Base-by-base conservation (phyloP, 108 stramenopile genomes). In the Parietichytrium sp. region DNA sequence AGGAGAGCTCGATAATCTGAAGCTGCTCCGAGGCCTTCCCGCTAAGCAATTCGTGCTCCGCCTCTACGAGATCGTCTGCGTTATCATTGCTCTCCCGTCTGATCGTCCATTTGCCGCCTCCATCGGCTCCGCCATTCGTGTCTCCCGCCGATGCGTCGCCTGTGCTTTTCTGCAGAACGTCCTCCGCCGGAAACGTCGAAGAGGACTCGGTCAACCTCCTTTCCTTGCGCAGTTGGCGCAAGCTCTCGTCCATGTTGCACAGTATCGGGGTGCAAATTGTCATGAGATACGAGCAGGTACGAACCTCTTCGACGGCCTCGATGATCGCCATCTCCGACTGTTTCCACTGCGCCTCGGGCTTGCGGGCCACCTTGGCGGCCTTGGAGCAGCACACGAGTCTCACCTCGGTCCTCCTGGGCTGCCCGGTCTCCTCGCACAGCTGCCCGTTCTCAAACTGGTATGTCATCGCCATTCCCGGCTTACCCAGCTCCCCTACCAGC, bases 101-200 rank as follows among this genome's bases (percentile, higher is more conserved):
- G 33, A 72, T 27, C 10, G 61, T 72, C 61, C 61, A 72, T 10
- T n/a, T n/a, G n/a, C n/a, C n/a, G n/a, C n/a, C n/a, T n/a, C n/a
- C n/a, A n/a, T n/a, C n/a, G n/a, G n/a, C n/a, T n/a, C n/a, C n/a
- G n/a, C n/a, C n/a, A n/a, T n/a, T n/a, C n/a, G n/a, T n/a, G n/a
- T n/a, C n/a, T n/a, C n/a, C n/a, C n/a, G n/a, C n/a, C n/a, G n/a
- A n/a, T n/a, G n/a, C n/a, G n/a, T n/a, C n/a, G n/a, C n/a, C n/a
- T n/a, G n/a, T n/a, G n/a, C n/a, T n/a, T n/a, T n/a, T n/a, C n/a
- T n/a, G n/a, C n/a, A n/a, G n/a, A n/a, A n/a, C n/a, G n/a, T n/a
- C n/a, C n/a, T n/a, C n/a, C n/a, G n/a, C n/a, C n/a, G n/a, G n/a
- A n/a, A n/a, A n/a, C n/a, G n/a, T n/a, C n/a, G n/a, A n/a, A n/a